Evolutionary conservation across 129 eudicot species (phyloP).

Genomic region (Lactuca saligna): DNA sequence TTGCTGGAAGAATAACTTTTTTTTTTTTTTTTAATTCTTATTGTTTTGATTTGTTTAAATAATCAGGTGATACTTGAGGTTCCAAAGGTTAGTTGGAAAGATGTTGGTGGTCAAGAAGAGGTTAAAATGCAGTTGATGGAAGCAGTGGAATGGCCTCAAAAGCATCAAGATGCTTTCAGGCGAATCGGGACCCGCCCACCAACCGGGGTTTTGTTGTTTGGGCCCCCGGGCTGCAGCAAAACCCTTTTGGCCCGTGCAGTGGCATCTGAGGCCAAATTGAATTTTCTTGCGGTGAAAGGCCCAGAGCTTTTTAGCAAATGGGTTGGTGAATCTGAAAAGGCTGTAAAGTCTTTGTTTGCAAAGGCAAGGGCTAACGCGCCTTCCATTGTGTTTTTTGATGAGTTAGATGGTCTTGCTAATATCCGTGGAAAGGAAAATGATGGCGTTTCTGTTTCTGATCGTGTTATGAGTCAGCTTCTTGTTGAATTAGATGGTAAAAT

Average conservation of each 20-base stretch:
- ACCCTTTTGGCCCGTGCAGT: constrained; percentile 97
- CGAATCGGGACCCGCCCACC: constrained; percentile 91
- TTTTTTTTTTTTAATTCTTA: not conserved
- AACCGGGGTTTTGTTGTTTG: constrained; percentile 80
- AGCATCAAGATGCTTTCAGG: constrained; percentile 76
- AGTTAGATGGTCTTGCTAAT: constrained; percentile 82
- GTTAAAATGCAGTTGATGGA: constrained; percentile 84
- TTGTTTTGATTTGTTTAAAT: constrained; percentile 13
- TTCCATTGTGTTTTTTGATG: constrained; percentile 92
- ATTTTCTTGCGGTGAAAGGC: constrained; percentile 97
- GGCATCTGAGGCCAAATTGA: constrained; percentile 83
- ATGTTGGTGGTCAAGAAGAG: constrained; percentile 92
- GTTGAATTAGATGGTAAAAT: constrained; percentile 91
- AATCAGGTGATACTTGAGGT: constrained; percentile 84
- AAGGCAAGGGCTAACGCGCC: constrained; percentile 96
- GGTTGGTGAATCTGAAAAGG: constrained; percentile 99
- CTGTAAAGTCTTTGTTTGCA: constrained; percentile 81
- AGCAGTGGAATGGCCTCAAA: constrained; percentile 98
- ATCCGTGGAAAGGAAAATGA: constrained; percentile 92
- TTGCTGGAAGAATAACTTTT: not conserved
- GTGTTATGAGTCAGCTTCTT: constrained; percentile 95
- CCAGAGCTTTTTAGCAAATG: constrained; percentile 98
- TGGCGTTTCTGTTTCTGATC: constrained; percentile 90
- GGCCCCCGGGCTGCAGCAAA: constrained; percentile 99
- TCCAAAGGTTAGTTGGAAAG: constrained; percentile 91